Evolutionary conservation across 179 eudicot species (phyloP).

Genomic region (Heliamphora pulchella): DNA sequence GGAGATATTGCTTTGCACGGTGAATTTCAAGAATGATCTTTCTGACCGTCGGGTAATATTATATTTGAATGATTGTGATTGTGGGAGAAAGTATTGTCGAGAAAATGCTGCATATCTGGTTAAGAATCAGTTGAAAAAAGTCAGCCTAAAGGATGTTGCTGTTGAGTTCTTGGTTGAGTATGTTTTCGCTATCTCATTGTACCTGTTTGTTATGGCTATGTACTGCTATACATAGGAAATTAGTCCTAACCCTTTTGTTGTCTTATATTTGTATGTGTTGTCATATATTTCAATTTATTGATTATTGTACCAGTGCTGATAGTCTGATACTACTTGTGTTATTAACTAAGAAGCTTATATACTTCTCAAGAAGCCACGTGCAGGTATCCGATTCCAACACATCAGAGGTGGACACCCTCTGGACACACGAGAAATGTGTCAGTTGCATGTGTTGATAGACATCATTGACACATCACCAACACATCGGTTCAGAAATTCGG

Average conservation of each 20-base stretch:
- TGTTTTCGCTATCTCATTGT: conserved; percentile 17
- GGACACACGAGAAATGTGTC: too few species aligned
- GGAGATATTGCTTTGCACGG: conserved; percentile 89
- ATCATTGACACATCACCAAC: too few species aligned
- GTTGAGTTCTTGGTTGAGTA: conserved; percentile 81
- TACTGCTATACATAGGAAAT: not conserved
- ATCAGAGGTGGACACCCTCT: too few species aligned
- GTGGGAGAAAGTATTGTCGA: conserved; percentile 70
- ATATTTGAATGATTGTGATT: conserved; percentile 69
- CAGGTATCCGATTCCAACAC: too few species aligned
- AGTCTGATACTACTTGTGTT: too few species aligned
- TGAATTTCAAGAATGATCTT: conserved; percentile 62
- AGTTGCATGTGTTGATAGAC: too few species aligned
- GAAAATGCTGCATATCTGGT: conserved; percentile 76
- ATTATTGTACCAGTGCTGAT: too few species aligned
- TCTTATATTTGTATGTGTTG: too few species aligned
- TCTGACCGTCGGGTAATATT: conserved; percentile 71
- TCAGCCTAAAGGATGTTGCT: conserved; percentile 82
- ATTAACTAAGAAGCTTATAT: too few species aligned
- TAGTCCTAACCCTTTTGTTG: not conserved
- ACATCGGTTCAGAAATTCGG: too few species aligned
- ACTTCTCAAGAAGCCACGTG: too few species aligned
- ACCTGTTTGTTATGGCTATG: not conserved
- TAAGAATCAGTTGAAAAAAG: conserved; percentile 61
- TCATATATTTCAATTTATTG: too few species aligned